Evolutionary conservation across 257 asterid species (phyloP).

Genomic region (Catharanthus roseus): DNA sequence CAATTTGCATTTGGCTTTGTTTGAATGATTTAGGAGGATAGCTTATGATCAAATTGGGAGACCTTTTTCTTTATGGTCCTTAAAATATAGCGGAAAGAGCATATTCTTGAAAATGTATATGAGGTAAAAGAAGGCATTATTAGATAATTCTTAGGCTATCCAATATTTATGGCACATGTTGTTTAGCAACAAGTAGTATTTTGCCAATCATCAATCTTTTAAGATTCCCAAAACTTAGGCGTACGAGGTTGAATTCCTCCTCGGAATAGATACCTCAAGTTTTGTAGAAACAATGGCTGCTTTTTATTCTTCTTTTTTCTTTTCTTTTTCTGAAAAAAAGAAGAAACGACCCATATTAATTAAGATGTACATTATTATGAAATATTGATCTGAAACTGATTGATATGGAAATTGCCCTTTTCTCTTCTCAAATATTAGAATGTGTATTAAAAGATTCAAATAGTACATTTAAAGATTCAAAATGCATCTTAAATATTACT

Average conservation of each 20-base stretch:
- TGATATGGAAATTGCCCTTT: too few species aligned
- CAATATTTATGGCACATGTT: background rate
- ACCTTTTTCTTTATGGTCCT: background rate
- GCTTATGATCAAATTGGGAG: background rate
- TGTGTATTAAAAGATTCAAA: too few species aligned
- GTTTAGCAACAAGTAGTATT: background rate
- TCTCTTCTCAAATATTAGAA: too few species aligned
- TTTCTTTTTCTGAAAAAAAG: too few species aligned
- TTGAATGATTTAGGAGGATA: too few species aligned
- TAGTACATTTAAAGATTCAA: too few species aligned
- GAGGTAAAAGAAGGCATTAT: constrained; percentile 14
- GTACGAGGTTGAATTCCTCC: constrained; percentile 5
- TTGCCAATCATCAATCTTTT: constrained; percentile 6
- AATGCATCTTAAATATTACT: too few species aligned
- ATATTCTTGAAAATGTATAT: constrained; percentile 8
- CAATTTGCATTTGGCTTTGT: constrained; percentile 5
- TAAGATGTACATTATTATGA: too few species aligned
- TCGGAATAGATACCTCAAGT: constrained; percentile 3
- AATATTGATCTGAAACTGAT: too few species aligned
- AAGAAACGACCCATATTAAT: too few species aligned
- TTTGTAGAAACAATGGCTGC: background rate
- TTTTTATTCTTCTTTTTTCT: too few species aligned
- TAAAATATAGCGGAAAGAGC: background rate
- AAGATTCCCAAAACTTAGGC: constrained; percentile 11
- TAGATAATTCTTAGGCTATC: background rate